Base-by-base conservation (phyloP, 2,329 filamentous ascomycete genomes). In the Fusarium sp. region DNA sequence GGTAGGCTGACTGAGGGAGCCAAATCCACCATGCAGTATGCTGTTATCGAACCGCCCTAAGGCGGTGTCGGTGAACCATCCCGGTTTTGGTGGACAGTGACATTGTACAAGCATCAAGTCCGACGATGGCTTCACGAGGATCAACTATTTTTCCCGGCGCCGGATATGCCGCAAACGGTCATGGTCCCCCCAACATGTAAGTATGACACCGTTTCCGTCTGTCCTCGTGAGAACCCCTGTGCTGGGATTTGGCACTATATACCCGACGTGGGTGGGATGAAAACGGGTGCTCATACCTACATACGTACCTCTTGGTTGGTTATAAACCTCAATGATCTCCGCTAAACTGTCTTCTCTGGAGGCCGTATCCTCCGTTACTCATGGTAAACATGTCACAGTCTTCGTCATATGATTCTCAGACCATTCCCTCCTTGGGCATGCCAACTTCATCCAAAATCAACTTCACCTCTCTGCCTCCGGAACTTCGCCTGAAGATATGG, bases 401-500 rank as follows among this genome's bases (percentile, higher is more conserved):
- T 20, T 46, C 59, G 30, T 28, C 61, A 26, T 51, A 52, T 50
- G 56, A 46, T 20, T 34, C 40, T 9, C 57, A 67, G 42, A 42
- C 59, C 20, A 62, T 54, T 18, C 38, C 51, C 16, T 52, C 59
- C 47, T 50, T 42, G 20, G 38, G 28, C 10, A 55, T 57, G 30
- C 60, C 67, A 34, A 54, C 62, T n/a, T 62, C 59, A 20, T n/a
- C 65, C 11, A 60, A 51, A 46, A 60, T 67, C 45, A 69, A 55
- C 58, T 78, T 80, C 52, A 52, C 62, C 46, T 74, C 72, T 33
- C 71, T 81, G 11, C 79, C 79, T 5, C 60, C 77, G 11, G 79
- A 81, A 67, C 73, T 81, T 47, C 78, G 79, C 28, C 73, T 80
- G 50, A 78, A 79, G 66, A 78, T 80, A 63, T 80, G 78, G 79